Conservation (phyloP, 2,329 filamentous ascomycete genomes). For the Colletotrichum eremochloae region DNA sequence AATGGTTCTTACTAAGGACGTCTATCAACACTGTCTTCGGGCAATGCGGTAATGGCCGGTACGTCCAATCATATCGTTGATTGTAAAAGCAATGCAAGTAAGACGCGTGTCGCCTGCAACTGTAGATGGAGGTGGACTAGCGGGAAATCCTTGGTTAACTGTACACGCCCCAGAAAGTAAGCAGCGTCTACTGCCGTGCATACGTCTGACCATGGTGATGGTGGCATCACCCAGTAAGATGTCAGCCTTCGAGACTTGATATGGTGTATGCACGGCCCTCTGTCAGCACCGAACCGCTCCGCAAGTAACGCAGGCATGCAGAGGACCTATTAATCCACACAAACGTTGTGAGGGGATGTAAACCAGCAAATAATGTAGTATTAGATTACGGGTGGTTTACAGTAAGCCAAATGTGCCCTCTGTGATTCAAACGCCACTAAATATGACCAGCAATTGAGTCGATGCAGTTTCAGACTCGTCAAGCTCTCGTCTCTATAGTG, state of each 20-base stretch:
- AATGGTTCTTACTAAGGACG: constrained; percentile 4
- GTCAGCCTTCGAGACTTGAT: not conserved
- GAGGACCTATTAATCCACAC: fast-evolving
- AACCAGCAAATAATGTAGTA: not conserved
- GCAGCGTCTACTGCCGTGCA: not conserved
- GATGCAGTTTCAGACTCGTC: not conserved
- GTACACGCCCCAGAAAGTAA: not conserved
- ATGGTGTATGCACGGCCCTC: not conserved
- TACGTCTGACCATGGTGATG: not conserved
- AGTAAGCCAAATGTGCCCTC: not conserved
- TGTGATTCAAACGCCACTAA: not conserved
- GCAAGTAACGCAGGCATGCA: too few relatives aligned
- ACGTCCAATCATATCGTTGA: not conserved
- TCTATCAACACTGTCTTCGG: not conserved
- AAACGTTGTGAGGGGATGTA: not conserved
- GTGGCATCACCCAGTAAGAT: not conserved
- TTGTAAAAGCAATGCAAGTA: not conserved
- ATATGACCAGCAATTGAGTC: not conserved
- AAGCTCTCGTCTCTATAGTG: constrained; percentile 41
- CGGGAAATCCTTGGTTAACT: not conserved
- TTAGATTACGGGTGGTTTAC: not conserved
- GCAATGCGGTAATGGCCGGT: not conserved
- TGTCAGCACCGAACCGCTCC: not conserved
- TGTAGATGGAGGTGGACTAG: not conserved
- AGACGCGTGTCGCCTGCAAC: not conserved